Evolutionary conservation across 2,329 filamentous ascomycete genomes (phyloP).

Genomic region (Ceratocystis diversiconidia): DNA sequence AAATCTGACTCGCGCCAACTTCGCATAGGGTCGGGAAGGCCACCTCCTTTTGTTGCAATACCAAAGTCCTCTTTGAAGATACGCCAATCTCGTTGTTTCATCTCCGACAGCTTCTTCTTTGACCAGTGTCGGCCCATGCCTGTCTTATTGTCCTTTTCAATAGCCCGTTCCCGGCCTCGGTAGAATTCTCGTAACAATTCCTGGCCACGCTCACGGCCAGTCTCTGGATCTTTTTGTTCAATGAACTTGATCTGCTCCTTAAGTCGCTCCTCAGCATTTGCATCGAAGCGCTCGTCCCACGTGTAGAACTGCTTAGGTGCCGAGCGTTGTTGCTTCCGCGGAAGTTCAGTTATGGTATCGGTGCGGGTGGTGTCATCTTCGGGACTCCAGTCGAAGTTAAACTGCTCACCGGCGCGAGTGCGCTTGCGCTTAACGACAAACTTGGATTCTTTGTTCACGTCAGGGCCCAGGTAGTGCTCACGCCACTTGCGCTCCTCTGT

Average conservation of each 20-base stretch:
- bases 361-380: slow-evolving; percentile 74
- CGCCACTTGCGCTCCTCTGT: slow-evolving; percentile 62
- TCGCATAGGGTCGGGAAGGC: slow-evolving; percentile 91
- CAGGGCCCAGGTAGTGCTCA: slow-evolving; percentile 80
- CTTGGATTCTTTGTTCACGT: slow-evolving; percentile 65
- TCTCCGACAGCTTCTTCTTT: slow-evolving; percentile 79
- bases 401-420: slow-evolving; percentile 85
- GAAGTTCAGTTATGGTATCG: slow-evolving; percentile 13
- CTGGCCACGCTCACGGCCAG: slow-evolving; percentile 60
- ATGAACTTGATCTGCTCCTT: slow-evolving; percentile 52
- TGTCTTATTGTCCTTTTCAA: slow-evolving; percentile 56
- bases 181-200: slow-evolving; percentile 74
- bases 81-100: slow-evolving; percentile 96
- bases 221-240: slow-evolving; percentile 58
- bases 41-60: slow-evolving; percentile 83
- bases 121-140: slow-evolving; percentile 89
- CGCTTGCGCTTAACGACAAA: slow-evolving; percentile 96
- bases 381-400: slow-evolving; percentile 96
- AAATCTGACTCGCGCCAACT: slow-evolving; percentile 77
- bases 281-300: slow-evolving; percentile 37
- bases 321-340: slow-evolving; percentile 15
- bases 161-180: slow-evolving; percentile 44
- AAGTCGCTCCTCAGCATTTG: slow-evolving; percentile 40
- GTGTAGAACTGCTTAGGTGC: slow-evolving; percentile 54
- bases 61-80: slow-evolving; percentile 99